A percentile compares a stretch with the other conserved stretches of the same genome.
Conservation (phyloP, 305 asterid species). For the Euphrasia arctica region DNA sequence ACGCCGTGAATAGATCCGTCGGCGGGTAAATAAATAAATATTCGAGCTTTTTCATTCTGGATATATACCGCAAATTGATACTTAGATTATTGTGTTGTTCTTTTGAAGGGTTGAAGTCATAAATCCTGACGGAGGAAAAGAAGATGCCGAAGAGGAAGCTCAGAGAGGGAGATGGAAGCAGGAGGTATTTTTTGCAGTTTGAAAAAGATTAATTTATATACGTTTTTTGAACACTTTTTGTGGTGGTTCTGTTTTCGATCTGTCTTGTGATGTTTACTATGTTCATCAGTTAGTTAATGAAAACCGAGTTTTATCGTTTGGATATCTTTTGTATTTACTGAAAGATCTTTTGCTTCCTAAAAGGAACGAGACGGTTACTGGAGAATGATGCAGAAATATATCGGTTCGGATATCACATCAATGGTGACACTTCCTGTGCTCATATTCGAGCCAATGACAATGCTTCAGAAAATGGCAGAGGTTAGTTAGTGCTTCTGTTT, state of each 20-base stretch:
- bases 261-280: constrained; percentile 18
- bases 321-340: not conserved
- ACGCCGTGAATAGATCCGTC: constrained; percentile 62
- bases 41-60: constrained; percentile 13
- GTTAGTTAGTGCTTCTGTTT: constrained; percentile 37
- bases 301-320: too few species aligned
- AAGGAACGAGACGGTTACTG: not conserved
- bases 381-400: not conserved
- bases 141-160: constrained; percentile 85
- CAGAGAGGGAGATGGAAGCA: constrained; percentile 76
- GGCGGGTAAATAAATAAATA: constrained; percentile 45
- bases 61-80: not conserved
- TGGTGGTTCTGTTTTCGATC: constrained; percentile 31
- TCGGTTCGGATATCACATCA: constrained; percentile 73
- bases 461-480: constrained; percentile 94
- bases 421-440: constrained; percentile 86
- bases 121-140: constrained; percentile 89
- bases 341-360: not conserved
- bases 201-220: too few species aligned
- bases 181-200: constrained; percentile 22
- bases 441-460: constrained; percentile 88
- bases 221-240: too few species aligned
- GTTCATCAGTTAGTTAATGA: not conserved
- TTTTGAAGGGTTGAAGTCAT: constrained; percentile 56
- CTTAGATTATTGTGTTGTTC: not conserved